Conservation (phyloP, 768 basidiomycete genomes). For the Tricholoma flavovirens region DNA sequence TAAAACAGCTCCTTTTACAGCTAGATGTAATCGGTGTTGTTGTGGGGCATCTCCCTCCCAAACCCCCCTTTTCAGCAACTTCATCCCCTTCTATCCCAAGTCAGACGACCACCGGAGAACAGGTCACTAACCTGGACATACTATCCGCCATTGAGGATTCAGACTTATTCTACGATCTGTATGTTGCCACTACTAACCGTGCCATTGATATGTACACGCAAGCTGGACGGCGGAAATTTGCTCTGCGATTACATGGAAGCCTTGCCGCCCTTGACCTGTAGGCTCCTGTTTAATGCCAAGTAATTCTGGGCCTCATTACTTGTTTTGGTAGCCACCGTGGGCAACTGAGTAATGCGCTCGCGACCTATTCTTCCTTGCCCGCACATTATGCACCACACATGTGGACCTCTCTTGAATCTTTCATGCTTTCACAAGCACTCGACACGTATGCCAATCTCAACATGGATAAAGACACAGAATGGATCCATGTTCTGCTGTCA, state of each 20-base stretch:
- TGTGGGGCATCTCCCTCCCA: slow-evolving; percentile 62
- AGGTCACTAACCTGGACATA: slow-evolving; percentile 59
- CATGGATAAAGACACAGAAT: slow-evolving; percentile 64
- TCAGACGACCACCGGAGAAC: slow-evolving; percentile 19
- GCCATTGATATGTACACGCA: slow-evolving; percentile 81
- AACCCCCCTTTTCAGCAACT: slow-evolving; percentile 66
- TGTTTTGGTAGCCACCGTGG: slow-evolving; percentile 52
- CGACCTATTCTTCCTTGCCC: slow-evolving; percentile 74
- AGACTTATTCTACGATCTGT: slow-evolving; percentile 72
- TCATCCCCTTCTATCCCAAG: slow-evolving; percentile 19
- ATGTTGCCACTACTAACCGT: slow-evolving; percentile 67
- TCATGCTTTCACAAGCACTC: slow-evolving; percentile 71
- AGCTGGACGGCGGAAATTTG: slow-evolving; percentile 81
- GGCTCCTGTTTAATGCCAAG: slow-evolving; percentile 23
- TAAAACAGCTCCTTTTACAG: slow-evolving; percentile 33
- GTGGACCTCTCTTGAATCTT: slow-evolving; percentile 77
- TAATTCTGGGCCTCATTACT: not conserved
- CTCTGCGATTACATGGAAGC: slow-evolving; percentile 77
- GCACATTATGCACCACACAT: slow-evolving; percentile 79
- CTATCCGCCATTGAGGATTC: slow-evolving; percentile 47
- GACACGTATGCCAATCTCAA: slow-evolving; percentile 56
- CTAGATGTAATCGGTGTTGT: slow-evolving; percentile 81
- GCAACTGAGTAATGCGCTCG: slow-evolving; percentile 54
- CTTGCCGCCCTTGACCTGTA: slow-evolving; percentile 89
- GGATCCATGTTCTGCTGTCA: slow-evolving; percentile 72